Conservation (phyloP, 2,329 filamentous ascomycete genomes). For the Fusarium sp. region DNA sequence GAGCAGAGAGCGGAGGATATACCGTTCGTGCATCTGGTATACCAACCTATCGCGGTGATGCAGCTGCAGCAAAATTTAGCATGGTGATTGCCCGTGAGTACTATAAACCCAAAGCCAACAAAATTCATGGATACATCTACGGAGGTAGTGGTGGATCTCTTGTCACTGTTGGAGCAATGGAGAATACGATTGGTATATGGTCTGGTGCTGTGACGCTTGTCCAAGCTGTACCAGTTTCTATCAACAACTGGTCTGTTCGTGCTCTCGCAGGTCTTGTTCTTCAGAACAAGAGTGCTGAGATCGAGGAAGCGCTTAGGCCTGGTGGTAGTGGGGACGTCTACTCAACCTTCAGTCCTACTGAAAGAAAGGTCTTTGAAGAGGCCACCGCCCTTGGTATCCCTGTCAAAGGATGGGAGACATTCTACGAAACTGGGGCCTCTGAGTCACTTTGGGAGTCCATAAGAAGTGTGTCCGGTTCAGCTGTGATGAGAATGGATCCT, state of each 20-base stretch:
- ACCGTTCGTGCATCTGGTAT: background rate
- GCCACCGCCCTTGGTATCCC: background rate
- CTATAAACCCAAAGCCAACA: accelerated
- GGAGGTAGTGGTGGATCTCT: background rate
- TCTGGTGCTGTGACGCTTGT: background rate
- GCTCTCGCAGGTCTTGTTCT: background rate
- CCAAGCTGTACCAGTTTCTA: background rate
- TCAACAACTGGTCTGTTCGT: background rate
- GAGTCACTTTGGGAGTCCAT: background rate
- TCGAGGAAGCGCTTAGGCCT: accelerated
- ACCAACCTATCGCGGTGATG: background rate
- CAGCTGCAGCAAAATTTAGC: background rate
- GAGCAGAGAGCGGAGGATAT: accelerated
- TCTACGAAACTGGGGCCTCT: background rate
- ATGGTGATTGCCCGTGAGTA: background rate
- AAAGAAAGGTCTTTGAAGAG: accelerated
- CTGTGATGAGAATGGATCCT: background rate
- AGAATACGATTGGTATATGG: background rate
- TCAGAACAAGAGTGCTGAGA: background rate
- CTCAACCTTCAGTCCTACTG: accelerated
- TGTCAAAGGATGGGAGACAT: accelerated
- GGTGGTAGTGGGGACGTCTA: background rate
- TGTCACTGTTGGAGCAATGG: background rate
- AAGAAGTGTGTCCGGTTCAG: accelerated
- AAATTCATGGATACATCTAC: background rate